Conservation (phyloP, 345 rosid genomes). For the Lepidium didymum region DNA sequence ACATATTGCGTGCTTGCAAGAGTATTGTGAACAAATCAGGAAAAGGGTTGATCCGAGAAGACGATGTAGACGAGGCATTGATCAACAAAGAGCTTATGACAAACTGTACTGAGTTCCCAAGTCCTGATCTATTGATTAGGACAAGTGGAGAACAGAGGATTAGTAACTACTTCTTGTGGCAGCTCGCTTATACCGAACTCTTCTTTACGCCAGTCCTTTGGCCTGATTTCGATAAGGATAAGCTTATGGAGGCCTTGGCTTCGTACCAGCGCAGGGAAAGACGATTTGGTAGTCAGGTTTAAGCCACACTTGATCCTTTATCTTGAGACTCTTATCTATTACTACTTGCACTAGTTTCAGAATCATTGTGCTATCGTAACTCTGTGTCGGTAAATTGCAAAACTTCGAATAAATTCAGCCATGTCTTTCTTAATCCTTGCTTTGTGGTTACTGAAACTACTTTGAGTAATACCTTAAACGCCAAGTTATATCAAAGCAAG, state of each 20-base stretch:
- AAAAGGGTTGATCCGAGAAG: slow-evolving; percentile 34
- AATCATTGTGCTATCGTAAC: background rate
- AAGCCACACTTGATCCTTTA: background rate
- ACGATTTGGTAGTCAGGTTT: slow-evolving; percentile 42
- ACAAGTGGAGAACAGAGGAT: slow-evolving; percentile 73
- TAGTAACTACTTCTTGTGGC: slow-evolving; percentile 79
- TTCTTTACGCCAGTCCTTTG: slow-evolving; percentile 48
- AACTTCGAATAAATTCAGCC: background rate
- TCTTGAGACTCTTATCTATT: background rate
- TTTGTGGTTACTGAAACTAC: background rate
- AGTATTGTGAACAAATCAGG: slow-evolving; percentile 40
- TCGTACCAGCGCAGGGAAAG: slow-evolving; percentile 60
- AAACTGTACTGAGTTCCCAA: slow-evolving; percentile 39
- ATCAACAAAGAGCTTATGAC: slow-evolving; percentile 59
- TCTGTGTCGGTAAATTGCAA: background rate
- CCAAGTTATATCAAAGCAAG: background rate
- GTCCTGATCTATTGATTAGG: slow-evolving; percentile 63
- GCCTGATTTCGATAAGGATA: slow-evolving; percentile 62
- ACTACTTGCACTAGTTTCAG: background rate
- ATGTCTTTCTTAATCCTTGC: background rate
- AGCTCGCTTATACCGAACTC: slow-evolving; percentile 68
- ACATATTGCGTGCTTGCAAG: slow-evolving; percentile 53
- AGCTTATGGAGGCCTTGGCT: slow-evolving; percentile 41
- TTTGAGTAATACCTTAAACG: background rate
- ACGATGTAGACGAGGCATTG: slow-evolving; percentile 46